phyloP scores from a whole-genome alignment of 495 filamentous ascomycete genomes.

The Talaromyces wortmannii region DNA sequence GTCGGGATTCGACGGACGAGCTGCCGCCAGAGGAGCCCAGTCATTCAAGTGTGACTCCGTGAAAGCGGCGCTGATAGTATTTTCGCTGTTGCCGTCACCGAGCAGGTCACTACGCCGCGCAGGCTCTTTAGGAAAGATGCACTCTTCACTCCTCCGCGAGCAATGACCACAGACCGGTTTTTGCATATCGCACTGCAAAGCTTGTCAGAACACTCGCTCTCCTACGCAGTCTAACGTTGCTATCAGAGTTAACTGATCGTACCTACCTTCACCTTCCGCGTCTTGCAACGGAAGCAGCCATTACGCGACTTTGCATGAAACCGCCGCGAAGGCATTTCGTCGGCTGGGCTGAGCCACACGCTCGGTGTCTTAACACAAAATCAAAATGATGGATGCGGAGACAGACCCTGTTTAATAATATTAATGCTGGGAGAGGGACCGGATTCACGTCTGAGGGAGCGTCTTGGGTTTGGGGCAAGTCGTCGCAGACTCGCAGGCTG shows the following conservation, averaged over 20 bases:
- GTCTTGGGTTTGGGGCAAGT: too few relatives aligned
- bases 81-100: not conserved
- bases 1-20: not conserved
- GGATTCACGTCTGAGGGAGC: too few relatives aligned
- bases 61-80: not conserved
- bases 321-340: slow-evolving; percentile 13
- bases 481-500: too few relatives aligned
- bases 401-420: too few relatives aligned
- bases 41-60: not conserved
- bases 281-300: slow-evolving; percentile 30
- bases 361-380: not conserved
- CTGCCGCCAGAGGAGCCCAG: not conserved
- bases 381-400: not conserved
- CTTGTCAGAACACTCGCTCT: not conserved
- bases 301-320: slow-evolving; percentile 30
- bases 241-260: not conserved
- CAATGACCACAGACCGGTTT: slow-evolving; percentile 16
- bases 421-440: too few relatives aligned
- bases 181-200: not conserved
- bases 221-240: slow-evolving; percentile 9
- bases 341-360: not conserved
- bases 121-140: not conserved
- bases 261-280: slow-evolving; percentile 29
- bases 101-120: not conserved
- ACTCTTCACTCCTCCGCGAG: slow-evolving; percentile 5